phyloP scores from a whole-genome alignment of 2,329 filamentous ascomycete genomes.

The Phialophora chinensis region DNA sequence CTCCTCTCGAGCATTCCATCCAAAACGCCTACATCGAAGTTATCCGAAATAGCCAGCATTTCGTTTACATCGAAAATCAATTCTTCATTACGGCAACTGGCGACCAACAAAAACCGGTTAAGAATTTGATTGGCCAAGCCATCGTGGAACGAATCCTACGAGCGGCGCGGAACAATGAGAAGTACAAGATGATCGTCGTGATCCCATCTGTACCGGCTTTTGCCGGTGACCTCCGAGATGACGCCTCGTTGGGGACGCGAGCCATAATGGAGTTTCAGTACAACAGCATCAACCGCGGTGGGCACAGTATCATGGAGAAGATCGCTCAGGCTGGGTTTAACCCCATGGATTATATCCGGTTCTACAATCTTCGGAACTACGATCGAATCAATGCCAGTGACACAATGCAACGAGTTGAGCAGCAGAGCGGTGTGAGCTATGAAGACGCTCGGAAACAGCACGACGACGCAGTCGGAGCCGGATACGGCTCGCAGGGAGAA shows the following conservation, averaged over 20 bases:
- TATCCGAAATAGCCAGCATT: conserved; percentile 72
- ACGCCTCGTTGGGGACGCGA: conserved; percentile 75
- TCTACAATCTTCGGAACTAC: conserved; percentile 85
- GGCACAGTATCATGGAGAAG: conserved; percentile 76
- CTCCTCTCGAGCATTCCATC: conserved; percentile 75
- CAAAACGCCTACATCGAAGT: conserved; percentile 80
- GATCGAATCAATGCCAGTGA: conserved; percentile 72
- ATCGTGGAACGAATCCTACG: conserved; percentile 78
- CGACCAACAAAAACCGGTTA: conserved; percentile 72
- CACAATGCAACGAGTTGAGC: conserved; percentile 47
- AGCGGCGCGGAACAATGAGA: conserved; percentile 68
- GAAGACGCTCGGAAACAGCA: conserved; percentile 53
- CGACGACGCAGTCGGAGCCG: conserved; percentile 55
- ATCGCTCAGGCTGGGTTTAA: conserved; percentile 70
- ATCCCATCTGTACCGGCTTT: conserved; percentile 85
- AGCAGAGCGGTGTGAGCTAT: conserved; percentile 52
- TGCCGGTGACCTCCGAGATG: conserved; percentile 75
- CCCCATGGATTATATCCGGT: conserved; percentile 75
- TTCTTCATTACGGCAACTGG: conserved; percentile 87
- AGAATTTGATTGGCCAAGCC: conserved; percentile 77
- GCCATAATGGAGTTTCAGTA: conserved; percentile 93
- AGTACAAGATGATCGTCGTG: conserved; percentile 76
- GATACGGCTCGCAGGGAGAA: conserved; percentile 51
- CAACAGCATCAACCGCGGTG: conserved; percentile 76
- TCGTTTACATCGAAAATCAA: conserved; percentile 82